A percentile compares a stretch with the other conserved stretches of the same genome.
These are phyloP conservation scores for Penicillium waksmanii DNA, from an alignment of 495 filamentous ascomycete species.

Conservation along the genomic window DNA sequence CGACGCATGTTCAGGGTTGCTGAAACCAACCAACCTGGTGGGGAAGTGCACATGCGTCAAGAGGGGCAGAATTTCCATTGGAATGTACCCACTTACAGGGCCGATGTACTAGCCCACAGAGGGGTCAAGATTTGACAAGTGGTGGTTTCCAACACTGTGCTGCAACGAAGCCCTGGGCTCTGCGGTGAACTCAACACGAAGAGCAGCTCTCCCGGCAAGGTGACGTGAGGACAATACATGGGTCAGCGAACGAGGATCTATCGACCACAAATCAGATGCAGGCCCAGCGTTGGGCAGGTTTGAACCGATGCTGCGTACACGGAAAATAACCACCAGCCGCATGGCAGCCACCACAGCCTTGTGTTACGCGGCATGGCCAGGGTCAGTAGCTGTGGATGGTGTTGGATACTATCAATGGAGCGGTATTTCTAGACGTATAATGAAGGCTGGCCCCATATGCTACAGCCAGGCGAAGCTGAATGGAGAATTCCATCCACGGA, in stretches of 20 bases:
- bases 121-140: conserved; percentile 6
- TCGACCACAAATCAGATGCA: conserved; percentile 19
- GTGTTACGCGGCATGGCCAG: conserved; percentile 19
- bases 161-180: conserved; percentile 22
- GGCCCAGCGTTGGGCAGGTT: conserved; percentile 12
- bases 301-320: conserved; percentile 15
- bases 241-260: conserved; percentile 16
- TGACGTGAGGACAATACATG: conserved; percentile 8
- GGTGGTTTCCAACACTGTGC: not conserved
- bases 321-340: conserved; percentile 27
- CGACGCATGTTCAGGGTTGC: conserved; percentile 21
- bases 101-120: conserved; percentile 1
- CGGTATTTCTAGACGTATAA: not conserved
- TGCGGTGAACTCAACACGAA: conserved; percentile 11
- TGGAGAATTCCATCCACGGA: conserved; percentile 30
- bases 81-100: not conserved
- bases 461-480: not conserved
- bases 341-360: conserved; percentile 32
- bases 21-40: conserved; percentile 24
- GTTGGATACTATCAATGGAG: not conserved
- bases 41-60: conserved; percentile 9
- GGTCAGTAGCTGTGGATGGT: conserved; percentile 2
- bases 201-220: conserved; percentile 6
- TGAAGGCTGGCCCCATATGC: not conserved
- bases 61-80: not conserved